Percentiles rank a stretch among this genome's conserved stretches.
Evolutionary conservation across 2,329 filamentous ascomycete species (phyloP).

Genomic region (Alternaria angustiovoidea): DNA sequence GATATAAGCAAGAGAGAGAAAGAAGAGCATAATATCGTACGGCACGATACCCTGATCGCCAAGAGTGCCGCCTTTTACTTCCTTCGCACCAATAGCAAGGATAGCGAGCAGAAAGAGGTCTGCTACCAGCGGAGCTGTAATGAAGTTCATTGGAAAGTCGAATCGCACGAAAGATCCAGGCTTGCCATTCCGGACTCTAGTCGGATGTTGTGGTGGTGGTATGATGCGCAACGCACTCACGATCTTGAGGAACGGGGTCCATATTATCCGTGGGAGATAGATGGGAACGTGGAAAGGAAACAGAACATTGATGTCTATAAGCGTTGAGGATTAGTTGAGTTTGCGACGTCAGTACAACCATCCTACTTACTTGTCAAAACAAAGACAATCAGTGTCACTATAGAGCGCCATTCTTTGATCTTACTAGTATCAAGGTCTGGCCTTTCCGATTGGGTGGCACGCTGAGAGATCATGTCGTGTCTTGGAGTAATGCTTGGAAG

Average conservation of each 20-base stretch:
- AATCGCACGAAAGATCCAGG: constrained; percentile 59
- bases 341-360: background rate
- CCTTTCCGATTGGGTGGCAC: constrained; percentile 14
- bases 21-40: constrained; percentile 78
- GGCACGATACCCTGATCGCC: constrained; percentile 72
- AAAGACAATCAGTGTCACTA: constrained; percentile 74
- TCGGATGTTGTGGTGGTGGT: constrained; percentile 48
- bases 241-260: constrained; percentile 55
- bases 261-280: constrained; percentile 63
- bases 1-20: constrained; percentile 77
- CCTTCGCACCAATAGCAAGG: constrained; percentile 69
- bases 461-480: constrained; percentile 15
- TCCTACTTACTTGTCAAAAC: constrained; percentile 70
- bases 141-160: constrained; percentile 71
- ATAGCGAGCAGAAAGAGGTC: constrained; percentile 77
- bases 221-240: constrained; percentile 64
- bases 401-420: constrained; percentile 73
- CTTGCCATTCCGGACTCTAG: constrained; percentile 35
- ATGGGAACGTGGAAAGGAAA: constrained; percentile 73
- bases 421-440: constrained; percentile 57
- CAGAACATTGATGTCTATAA: constrained; percentile 71
- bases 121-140: constrained; percentile 74
- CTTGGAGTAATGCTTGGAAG: background rate
- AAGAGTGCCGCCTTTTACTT: constrained; percentile 74
- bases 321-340: background rate